Evolutionary conservation across 1,139 yeast species (phyloP), one percentile per base, ranked within the genome.

Genomic region (Scheffersomyces stambukii): DNA sequence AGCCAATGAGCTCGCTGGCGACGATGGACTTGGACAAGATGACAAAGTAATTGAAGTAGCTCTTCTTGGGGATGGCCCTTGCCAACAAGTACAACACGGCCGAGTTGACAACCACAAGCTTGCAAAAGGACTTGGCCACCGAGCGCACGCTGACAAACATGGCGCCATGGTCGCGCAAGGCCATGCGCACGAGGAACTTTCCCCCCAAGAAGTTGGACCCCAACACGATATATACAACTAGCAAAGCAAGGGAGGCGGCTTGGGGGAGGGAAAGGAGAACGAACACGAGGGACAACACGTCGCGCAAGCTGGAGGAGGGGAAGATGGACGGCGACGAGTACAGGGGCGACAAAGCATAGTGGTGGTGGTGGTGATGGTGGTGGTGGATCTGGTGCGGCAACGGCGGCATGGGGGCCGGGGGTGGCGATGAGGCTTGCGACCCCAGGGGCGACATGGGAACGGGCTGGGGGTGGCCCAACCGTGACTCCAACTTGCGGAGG

Each of bases 1-100:
- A 49, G 2, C 78, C 77, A 9, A 72, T 64, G 27, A 74, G 45
- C 29, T 66, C 72, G 23, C 73, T 58, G 1, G 78, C 66, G n/a
- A 74, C 52, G 17, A 72, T 60, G 3, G 77, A 63, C 41, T 71
- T 70, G 8, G 77, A 67, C 30, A 74, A 52, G 9, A 71, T 43
- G 15, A 63, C 60, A 16, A 69, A 45, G 42, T 67, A 67, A 25
- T 60, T 60, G 28, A 65, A 50, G 30, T 60, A 44, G 12, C 52
- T 49, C 13, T 35, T 33, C 24, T 46, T 47, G 17, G 70, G 70
- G 15, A 60, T 48, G 2, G 60, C 32, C 19, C 52, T 36, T 28
- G 57, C 48, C 27, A 68, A 42, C 3, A 52, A 28, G n/a, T 50
- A 40, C 31, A 61, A 57, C 3, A 66, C 38, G 8, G 54, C 31